A percentile compares a stretch with the other conserved stretches of the same genome.
phyloP scores from a whole-genome alignment of 139 green algal genomes.

The Chlamydomonas incerta region DNA sequence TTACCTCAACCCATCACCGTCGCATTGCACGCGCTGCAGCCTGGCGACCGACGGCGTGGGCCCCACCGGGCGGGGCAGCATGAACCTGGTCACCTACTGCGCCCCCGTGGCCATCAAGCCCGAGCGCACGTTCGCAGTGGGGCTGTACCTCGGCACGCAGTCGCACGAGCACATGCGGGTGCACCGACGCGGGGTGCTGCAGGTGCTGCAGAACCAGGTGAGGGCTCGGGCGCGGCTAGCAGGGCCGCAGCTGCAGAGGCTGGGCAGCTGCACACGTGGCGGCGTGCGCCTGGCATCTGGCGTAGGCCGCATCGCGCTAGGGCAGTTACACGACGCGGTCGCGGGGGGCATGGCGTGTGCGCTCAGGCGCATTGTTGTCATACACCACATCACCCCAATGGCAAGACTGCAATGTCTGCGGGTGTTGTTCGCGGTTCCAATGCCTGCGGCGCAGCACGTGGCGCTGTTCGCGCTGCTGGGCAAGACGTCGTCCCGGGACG shows the following conservation, averaged over 20 bases:
- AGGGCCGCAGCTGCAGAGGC: background rate
- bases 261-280: too few species aligned
- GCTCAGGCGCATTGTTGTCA: too few species aligned
- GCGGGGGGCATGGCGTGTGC: too few species aligned
- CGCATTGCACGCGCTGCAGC: background rate
- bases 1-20: too few species aligned
- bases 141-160: slow-evolving; percentile 39
- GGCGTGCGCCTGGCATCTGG: too few species aligned
- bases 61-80: background rate
- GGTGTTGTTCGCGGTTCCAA: too few species aligned
- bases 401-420: too few species aligned
- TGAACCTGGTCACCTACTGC: slow-evolving; percentile 44
- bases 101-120: slow-evolving; percentile 37
- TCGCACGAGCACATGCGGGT: slow-evolving; percentile 41
- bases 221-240: too few species aligned
- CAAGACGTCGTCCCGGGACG: slow-evolving; percentile 63
- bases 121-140: slow-evolving; percentile 18
- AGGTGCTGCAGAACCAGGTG: slow-evolving; percentile 3
- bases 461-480: slow-evolving; percentile 66
- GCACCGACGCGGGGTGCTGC: slow-evolving; percentile 21
- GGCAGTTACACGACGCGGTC: too few species aligned
- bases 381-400: too few species aligned
- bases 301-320: too few species aligned
- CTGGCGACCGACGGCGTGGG: background rate
- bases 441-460: slow-evolving; percentile 58